Base-by-base conservation (phyloP, 495 filamentous ascomycete species). In the Tuber melanosporum region DNA sequence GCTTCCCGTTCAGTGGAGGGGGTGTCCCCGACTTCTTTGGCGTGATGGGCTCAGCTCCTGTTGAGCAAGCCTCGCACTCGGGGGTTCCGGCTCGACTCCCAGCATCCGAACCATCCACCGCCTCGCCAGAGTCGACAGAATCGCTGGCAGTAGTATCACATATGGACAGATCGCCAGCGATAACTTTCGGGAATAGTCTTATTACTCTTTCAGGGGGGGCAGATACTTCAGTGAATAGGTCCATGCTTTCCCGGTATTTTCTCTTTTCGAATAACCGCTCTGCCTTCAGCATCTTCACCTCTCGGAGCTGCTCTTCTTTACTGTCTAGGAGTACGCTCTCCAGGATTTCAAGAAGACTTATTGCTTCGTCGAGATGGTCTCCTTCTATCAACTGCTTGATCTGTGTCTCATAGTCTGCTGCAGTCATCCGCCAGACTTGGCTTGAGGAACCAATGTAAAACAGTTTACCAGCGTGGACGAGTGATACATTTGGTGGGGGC, bases 391-490 rank as follows among this genome's bases (percentile, higher is more conserved):
- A 87, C 71, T 96, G 89, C 74, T 94, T 91, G 44, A 99, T 91
- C 81, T 99, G 95, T 0, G 91, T 89, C 81, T 97, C 93, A 79
- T 99, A 99, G 73, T 94, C 92, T 69, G 92, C 88, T n/a, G 94
- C 91, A 70, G 91, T 91, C 95, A 98, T 97, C 72, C 94, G 91
- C 96, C 96, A 99, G 45, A 99, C 92, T 36, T 87, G 91, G 22
- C 94, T 88, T 46, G 98, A 94, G 79, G 94, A 97, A 10, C 90
- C 88, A 26, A 98, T 94, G 73, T 97, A 88, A 80, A 98, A 98
- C 0, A 94, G 93, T 84, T 98, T 98, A 0, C 94, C 95, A 0
- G 94, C 94, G 84, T 98, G 95, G 0, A 94, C 92, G 41, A 99
- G 87, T 76, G 94, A 96, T 76, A 94, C 92, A 69, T 92, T 97